Conservation (phyloP, 2,329 filamentous ascomycete genomes). For the Monosporascus sp. region DNA sequence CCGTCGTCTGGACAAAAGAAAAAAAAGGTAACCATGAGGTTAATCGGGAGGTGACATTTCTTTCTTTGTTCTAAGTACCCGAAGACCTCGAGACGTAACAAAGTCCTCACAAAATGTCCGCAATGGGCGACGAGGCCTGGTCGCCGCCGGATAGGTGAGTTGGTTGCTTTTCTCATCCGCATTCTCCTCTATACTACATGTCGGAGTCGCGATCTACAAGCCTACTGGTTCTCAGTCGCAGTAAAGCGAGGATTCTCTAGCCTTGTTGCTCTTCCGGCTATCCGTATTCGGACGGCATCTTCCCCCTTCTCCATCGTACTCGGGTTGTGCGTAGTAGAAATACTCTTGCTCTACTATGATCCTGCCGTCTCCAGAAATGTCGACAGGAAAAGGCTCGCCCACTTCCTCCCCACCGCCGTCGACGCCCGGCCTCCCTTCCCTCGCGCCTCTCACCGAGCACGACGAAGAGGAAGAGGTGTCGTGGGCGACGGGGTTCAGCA, state of each 20-base stretch:
- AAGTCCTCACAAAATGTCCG: constrained; percentile 5
- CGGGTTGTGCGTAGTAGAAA: background rate
- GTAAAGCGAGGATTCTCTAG: too few relatives aligned
- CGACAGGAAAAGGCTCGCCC: constrained; percentile 4
- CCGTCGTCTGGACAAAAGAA: background rate
- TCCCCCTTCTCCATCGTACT: background rate
- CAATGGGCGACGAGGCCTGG: constrained; percentile 17
- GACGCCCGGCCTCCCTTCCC: constrained; percentile 3
- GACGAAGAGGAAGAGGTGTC: constrained; percentile 17
- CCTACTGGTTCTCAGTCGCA: background rate
- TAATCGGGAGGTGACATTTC: constrained; percentile 4
- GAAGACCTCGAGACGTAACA: constrained; percentile 5
- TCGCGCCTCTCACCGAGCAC: constrained; percentile 13
- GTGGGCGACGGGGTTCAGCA: constrained; percentile 21
- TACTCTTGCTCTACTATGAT: constrained; percentile 2
- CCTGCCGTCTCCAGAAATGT: background rate
- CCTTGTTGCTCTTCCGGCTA: too few relatives aligned
- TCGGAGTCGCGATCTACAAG: background rate
- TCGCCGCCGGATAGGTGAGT: constrained; percentile 25
- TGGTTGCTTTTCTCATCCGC: constrained; percentile 7
- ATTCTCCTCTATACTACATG: constrained; percentile 1
- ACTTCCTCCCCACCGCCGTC: constrained; percentile 9
- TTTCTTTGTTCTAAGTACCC: constrained; percentile 20
- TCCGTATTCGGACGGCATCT: background rate
- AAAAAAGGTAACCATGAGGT: background rate